These are phyloP conservation scores for Candida vaughaniae DNA, from an alignment of 805 yeast species.

Conservation along the genomic window DNA sequence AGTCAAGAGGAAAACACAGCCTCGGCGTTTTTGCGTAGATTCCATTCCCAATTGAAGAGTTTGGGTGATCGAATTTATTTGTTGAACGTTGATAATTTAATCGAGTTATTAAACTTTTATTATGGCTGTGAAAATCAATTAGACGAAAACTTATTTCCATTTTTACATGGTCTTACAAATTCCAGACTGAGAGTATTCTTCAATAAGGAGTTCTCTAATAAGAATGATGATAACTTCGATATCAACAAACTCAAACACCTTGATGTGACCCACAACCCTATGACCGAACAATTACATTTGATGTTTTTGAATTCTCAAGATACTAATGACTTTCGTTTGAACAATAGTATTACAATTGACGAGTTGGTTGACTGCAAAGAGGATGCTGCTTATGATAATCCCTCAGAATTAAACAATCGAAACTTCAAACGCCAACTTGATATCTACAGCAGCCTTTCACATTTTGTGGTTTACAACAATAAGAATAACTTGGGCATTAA, in stretches of 20 bases:
- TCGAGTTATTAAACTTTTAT: slow-evolving; percentile 17
- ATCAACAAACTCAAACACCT: slow-evolving; percentile 6
- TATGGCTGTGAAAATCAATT: slow-evolving; percentile 13
- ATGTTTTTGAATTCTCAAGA: slow-evolving; percentile 17
- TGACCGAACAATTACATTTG: slow-evolving; percentile 15
- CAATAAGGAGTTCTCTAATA: slow-evolving; percentile 16
- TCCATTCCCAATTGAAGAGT: slow-evolving; percentile 4
- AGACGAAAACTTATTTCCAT: slow-evolving; percentile 27
- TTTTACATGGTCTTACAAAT: slow-evolving; percentile 31
- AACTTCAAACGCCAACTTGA: slow-evolving; percentile 28
- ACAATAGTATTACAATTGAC: slow-evolving; percentile 18
- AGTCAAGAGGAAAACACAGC: background rate
- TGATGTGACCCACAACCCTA: slow-evolving; percentile 7
- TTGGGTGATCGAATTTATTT: slow-evolving; percentile 5
- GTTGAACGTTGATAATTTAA: slow-evolving; percentile 11
- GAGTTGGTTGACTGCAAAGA: slow-evolving; percentile 14
- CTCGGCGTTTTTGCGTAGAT: slow-evolving; percentile 2
- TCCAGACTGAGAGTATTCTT: slow-evolving; percentile 28
- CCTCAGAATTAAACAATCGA: slow-evolving; percentile 24
- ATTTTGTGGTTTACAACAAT: slow-evolving; percentile 32
- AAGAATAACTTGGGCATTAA: slow-evolving; percentile 15
- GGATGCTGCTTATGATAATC: background rate
- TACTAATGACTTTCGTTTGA: slow-evolving; percentile 8
- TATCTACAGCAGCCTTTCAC: slow-evolving; percentile 31
- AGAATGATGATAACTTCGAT: slow-evolving; percentile 8